Evolutionary conservation across 768 basidiomycete genomes (phyloP).

Genomic region (Hortiboletus campestris): DNA sequence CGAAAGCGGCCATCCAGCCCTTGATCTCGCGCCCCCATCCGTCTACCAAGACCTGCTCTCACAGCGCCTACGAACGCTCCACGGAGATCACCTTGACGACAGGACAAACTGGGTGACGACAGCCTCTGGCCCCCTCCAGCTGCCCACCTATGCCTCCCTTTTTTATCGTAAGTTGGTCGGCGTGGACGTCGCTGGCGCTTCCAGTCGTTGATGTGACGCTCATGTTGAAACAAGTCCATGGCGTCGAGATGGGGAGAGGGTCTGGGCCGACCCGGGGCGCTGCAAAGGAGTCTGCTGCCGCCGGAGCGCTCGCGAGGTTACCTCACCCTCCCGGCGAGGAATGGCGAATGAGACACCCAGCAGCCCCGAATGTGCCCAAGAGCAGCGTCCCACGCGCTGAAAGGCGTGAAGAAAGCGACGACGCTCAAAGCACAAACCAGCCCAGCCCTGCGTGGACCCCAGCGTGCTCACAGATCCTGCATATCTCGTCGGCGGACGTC

Average conservation of each 20-base stretch:
- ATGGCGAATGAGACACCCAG: no score
- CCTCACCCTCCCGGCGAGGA: not conserved
- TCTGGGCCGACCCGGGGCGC: slow-evolving; percentile 5
- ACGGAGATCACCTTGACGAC: not conserved
- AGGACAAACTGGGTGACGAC: slow-evolving; percentile 4
- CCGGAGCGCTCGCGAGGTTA: slow-evolving; percentile 7
- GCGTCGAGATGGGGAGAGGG: slow-evolving; percentile 9
- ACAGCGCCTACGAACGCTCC: not conserved
- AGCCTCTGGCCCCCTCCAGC: slow-evolving; percentile 1
- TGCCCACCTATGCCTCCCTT: slow-evolving; percentile 7
- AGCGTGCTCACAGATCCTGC: not conserved
- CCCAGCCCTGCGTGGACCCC: not conserved
- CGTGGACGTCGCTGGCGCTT: not conserved
- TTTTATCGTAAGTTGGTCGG: slow-evolving; percentile 4
- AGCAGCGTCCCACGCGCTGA: not conserved
- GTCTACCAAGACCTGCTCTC: slow-evolving; percentile 7
- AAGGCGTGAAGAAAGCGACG: not conserved
- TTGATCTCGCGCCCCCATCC: not conserved
- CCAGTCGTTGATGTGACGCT: not conserved
- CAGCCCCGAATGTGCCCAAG: no score
- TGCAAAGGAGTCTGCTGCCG: slow-evolving; percentile 15
- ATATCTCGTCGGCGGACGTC: not conserved
- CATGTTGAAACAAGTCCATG: slow-evolving; percentile 1
- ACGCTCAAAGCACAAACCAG: not conserved
- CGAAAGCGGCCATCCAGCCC: not conserved